Evolutionary conservation across 192 early-diverging fungal genomes (phyloP).

Genomic region (Spizellomyces punctatus): DNA sequence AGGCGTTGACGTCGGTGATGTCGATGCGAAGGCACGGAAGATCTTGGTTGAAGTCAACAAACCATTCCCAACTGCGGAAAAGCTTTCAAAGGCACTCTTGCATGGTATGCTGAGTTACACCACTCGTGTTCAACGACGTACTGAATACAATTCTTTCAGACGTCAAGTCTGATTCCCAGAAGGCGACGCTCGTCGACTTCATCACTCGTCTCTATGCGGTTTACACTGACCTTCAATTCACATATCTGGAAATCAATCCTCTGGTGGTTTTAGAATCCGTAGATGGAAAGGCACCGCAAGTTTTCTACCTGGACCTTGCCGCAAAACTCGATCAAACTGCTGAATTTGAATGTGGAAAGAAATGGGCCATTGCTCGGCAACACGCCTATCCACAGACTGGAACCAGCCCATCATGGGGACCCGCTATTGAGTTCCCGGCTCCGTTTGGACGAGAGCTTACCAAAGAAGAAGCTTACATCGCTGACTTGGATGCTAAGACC

Average conservation of each 20-base stretch:
- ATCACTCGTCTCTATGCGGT: constrained; percentile 91
- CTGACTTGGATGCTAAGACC: constrained; percentile 96
- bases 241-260: constrained; percentile 99
- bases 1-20: constrained; percentile 97
- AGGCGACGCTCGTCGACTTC: constrained; percentile 84
- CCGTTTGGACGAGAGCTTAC: constrained; percentile 97
- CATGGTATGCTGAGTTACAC: background rate
- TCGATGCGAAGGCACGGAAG: constrained; percentile 93
- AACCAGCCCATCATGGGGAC: constrained; percentile 66
- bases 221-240: constrained; percentile 96
- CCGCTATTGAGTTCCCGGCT: constrained; percentile 94
- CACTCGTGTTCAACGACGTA: background rate
- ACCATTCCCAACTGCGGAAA: constrained; percentile 67
- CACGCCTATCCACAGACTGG: constrained; percentile 49
- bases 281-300: constrained; percentile 56
- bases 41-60: constrained; percentile 82
- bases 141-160: background rate
- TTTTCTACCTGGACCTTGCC: constrained; percentile 94
- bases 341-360: constrained; percentile 93
- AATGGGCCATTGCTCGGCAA: constrained; percentile 90
- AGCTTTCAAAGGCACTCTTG: constrained; percentile 62
- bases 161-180: constrained; percentile 44
- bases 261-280: constrained; percentile 85
- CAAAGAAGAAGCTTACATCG: constrained; percentile 97
- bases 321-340: constrained; percentile 99